These are phyloP conservation scores for Luffa acutangula DNA, from an alignment of 306 rosid genomes.

Conservation along the genomic window DNA sequence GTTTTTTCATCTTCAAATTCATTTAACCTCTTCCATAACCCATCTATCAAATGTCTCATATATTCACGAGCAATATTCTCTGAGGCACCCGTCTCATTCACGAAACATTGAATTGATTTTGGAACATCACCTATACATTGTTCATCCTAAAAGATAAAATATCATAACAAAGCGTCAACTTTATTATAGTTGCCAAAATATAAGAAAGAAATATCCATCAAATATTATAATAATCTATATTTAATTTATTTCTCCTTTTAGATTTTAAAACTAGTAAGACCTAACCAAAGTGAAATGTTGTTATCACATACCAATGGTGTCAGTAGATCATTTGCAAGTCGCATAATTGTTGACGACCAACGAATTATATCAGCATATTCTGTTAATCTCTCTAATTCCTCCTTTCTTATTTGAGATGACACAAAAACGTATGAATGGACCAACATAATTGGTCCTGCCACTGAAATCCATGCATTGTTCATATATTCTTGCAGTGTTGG, in stretches of 20 bases:
- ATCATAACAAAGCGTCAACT: background rate
- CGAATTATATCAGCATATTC: background rate
- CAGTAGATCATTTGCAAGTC: constrained; percentile 18
- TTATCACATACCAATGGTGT: constrained; percentile 1
- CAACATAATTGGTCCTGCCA: background rate
- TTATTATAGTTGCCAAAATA: background rate
- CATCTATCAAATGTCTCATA: background rate
- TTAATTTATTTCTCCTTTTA: too few relatives aligned
- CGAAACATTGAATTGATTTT: background rate
- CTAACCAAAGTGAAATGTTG: too few relatives aligned
- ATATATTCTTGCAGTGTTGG: background rate
- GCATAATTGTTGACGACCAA: background rate
- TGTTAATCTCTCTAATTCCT: background rate
- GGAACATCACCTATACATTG: constrained; percentile 10
- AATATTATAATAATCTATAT: too few relatives aligned
- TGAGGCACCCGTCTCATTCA: background rate
- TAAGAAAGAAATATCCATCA: too few relatives aligned
- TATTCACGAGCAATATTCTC: background rate
- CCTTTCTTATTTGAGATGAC: background rate
- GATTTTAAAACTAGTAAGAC: too few relatives aligned
- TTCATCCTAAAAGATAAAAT: background rate
- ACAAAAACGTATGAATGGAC: background rate
- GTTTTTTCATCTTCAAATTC: background rate
- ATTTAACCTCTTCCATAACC: constrained; percentile 9
- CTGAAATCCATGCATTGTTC: constrained; percentile 12